These are phyloP conservation scores for Alternaria viburni DNA, from an alignment of 2,329 filamentous ascomycete genomes.

Conservation along the genomic window DNA sequence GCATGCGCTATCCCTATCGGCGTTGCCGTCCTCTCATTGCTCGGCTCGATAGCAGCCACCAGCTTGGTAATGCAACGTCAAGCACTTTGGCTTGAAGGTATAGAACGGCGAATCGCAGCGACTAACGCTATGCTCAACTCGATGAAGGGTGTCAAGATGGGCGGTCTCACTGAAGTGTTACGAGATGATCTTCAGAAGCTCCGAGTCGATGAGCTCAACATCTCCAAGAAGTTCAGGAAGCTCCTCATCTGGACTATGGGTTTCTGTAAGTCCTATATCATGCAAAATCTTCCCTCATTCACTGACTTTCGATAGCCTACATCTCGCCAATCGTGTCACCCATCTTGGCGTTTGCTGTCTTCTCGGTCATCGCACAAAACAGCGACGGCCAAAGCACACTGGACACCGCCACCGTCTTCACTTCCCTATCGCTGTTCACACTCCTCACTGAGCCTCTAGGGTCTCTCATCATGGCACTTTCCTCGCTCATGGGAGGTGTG, in stretches of 20 bases:
- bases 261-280: constrained; percentile 30
- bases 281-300: neutral
- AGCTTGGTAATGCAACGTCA: constrained; percentile 43
- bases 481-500: constrained; percentile 53
- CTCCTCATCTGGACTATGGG: constrained; percentile 47
- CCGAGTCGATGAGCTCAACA: constrained; percentile 42
- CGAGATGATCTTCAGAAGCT: constrained; percentile 38
- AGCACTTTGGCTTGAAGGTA: constrained; percentile 52
- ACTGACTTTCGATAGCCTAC: constrained; percentile 29
- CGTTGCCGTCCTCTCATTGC: constrained; percentile 46
- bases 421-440: constrained; percentile 56
- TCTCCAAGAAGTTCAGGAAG: constrained; percentile 44
- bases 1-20: constrained; percentile 58
- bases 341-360: constrained; percentile 55
- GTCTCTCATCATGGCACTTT: constrained; percentile 54
- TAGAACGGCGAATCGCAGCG: constrained; percentile 53
- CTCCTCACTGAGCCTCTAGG: constrained; percentile 55
- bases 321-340: constrained; percentile 48
- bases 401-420: constrained; percentile 53
- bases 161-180: constrained; percentile 44
- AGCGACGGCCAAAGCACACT: constrained; percentile 41
- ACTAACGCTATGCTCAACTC: constrained; percentile 52
- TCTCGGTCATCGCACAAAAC: constrained; percentile 49
- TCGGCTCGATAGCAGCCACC: constrained; percentile 37
- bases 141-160: constrained; percentile 57